These are phyloP conservation scores for Geotrichum bryndzae DNA, from an alignment of 1,139 yeast genomes.

Conservation along the genomic window DNA sequence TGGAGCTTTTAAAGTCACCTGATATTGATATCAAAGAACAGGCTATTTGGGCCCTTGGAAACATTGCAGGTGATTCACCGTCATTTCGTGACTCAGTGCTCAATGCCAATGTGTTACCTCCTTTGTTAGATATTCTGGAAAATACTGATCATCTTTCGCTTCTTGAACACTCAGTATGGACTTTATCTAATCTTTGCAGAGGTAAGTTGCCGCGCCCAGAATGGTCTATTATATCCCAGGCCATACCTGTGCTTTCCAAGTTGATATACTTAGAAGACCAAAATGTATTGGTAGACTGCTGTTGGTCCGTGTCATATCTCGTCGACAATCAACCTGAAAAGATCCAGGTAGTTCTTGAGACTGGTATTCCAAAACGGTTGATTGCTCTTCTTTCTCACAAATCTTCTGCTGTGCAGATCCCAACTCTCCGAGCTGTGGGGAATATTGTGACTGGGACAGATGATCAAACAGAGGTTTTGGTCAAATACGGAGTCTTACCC, in stretches of 20 bases:
- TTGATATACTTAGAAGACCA: conserved; percentile 84
- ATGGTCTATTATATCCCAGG: conserved; percentile 79
- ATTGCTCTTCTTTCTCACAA: conserved; percentile 85
- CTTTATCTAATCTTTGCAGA: conserved; percentile 89
- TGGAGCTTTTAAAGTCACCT: conserved; percentile 67
- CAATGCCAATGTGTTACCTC: conserved; percentile 79
- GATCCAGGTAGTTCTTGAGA: conserved; percentile 94
- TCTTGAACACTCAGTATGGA: conserved; percentile 96
- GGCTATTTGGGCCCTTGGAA: conserved; percentile 98
- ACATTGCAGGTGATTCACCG: conserved; percentile 96
- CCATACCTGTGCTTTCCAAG: conserved; percentile 87
- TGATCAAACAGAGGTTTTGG: conserved; percentile 87
- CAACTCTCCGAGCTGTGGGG: conserved; percentile 97
- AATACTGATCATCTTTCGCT: conserved; percentile 71
- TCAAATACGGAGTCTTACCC: conserved; percentile 88
- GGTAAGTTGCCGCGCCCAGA: conserved; percentile 96
- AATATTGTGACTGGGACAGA: conserved; percentile 97
- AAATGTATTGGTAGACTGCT: conserved; percentile 92
- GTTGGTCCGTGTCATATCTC: conserved; percentile 96
- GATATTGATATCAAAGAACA: conserved; percentile 93
- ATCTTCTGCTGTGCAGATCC: conserved; percentile 89
- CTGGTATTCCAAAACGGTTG: conserved; percentile 87
- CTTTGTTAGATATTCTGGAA: conserved; percentile 72
- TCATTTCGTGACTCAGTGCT: conserved; percentile 84
- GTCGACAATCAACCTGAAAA: conserved; percentile 90